phyloP scores from a whole-genome alignment of 495 filamentous ascomycete species.

The Lindgomyces ingoldianus region DNA sequence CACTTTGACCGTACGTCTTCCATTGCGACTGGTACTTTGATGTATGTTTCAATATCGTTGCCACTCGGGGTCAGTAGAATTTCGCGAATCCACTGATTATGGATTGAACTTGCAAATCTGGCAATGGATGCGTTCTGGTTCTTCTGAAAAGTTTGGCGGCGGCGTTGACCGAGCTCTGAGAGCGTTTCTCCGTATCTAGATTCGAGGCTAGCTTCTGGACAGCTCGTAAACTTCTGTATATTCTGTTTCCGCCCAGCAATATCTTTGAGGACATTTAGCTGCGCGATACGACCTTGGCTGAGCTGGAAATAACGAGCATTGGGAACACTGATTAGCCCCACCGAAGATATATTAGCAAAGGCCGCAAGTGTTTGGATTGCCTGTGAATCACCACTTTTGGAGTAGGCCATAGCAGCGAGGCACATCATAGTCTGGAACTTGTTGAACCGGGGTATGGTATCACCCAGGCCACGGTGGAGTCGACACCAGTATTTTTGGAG shows the following conservation, averaged over 20 bases:
- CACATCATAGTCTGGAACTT: background rate
- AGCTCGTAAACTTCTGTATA: too few species aligned
- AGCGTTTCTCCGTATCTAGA: background rate
- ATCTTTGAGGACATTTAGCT: too few species aligned
- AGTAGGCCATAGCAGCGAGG: background rate
- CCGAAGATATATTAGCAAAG: background rate
- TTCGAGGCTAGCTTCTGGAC: constrained; percentile 9
- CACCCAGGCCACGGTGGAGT: background rate
- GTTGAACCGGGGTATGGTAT: background rate
- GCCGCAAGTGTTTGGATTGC: background rate
- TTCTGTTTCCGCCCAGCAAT: too few species aligned
- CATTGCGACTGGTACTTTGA: constrained; percentile 35
- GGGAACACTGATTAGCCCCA: background rate
- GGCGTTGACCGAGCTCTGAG: background rate
- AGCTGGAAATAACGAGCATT: background rate
- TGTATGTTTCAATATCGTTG: constrained; percentile 7
- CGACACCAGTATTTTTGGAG: background rate
- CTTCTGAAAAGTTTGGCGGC: background rate
- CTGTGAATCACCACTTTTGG: background rate
- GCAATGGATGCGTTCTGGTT: constrained; percentile 1
- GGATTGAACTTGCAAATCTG: background rate
- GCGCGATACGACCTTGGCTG: background rate
- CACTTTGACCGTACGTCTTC: constrained; percentile 31
- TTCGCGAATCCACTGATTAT: constrained; percentile 25
- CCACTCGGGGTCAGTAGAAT: constrained; percentile 10